Evolutionary conservation across 768 basidiomycete genomes (phyloP), one percentile per base, ranked within the genome.

Genomic region (Boletus rubroflammeus): DNA sequence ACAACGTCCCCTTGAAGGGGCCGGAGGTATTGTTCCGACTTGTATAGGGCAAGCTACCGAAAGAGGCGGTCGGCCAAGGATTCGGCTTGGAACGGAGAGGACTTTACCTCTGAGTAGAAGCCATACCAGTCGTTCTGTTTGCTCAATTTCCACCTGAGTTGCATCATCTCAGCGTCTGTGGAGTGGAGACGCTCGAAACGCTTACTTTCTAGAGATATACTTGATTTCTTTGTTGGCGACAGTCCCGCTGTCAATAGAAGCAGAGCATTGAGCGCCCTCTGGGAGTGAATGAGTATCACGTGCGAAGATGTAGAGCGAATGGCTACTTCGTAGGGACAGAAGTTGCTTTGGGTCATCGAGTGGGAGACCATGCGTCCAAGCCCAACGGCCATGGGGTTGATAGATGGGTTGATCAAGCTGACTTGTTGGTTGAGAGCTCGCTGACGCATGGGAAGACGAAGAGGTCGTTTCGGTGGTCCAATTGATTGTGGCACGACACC

Each of bases 1-100:
- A 85, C 76, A 2, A 80, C 71, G 15, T 67, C 65, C 19, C 82
- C 84, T 62, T 84, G 83, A 0, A 84, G 72, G 1, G 75, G 62
- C 36, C 71, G 72, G 43, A 85, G 77, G 55, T 80, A 77, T 19
- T 61, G 66, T 42, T 69, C 65, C 5, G 72, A 72, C 35, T 78
- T 78, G 69, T 80, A 82, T 1, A 85, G 64, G 5, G 76, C 76
- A 25, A 84, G 73, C 83, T 85, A 55, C 6, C 43, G 35, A 53
- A 41, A 54, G 43, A 29, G 57, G 55, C n/a, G 40, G 14, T 60
- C 28, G 17, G 49, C 32, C 26, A 10, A 43, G 34, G 35, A 45
- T 48, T 32, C 26, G 62, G 62, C 55, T 61, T 60, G 10, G 53
- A 29, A 31, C 47, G 61, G 51, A 62, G 17, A 39, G 11, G 39